Base-by-base conservation (phyloP, 257 asterid genomes). In the Gentiana macrophylla region DNA sequence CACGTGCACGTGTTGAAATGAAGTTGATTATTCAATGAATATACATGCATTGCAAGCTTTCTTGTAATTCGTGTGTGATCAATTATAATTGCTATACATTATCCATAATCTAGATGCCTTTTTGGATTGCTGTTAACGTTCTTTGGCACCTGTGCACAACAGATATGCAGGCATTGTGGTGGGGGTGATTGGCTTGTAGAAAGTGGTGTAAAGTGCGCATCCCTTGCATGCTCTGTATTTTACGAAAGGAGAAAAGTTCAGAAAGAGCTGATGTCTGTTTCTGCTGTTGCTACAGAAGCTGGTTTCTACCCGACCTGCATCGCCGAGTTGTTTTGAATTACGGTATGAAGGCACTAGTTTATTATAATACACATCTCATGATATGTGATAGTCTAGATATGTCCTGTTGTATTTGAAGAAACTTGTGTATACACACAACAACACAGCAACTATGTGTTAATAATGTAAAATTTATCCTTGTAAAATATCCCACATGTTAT, bases 161-260 rank as follows among this genome's bases (percentile, higher is more conserved):
- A 91, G 98, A 87, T 91, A 65, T 91, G 98, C 65, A 79, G 92
- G 63, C 86, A 86, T 49, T 91, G 98, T 70, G 98, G 98, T 59
- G 98, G 98, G 52, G 98, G 94, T 3, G 98, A 87, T 67, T 86
- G 98, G 96, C 50, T 64, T 8, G 11, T 87, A 36, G 95, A 84
- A 62, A 85, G 83, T 32, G 96, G 98, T 32, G 92, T 83, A 66
- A 87, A 87, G 73, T 91, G 98, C 84, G 76, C 55, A 13, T 87
- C 96, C 32, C 84, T 91, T 4, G 86, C 95, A 0, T 91, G 98
- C 72, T 76, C 96, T 3, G 79, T 91, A 70, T 91, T 87, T 68
- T 87, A 80, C 0, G 94, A 91, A 77, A 77, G 98, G 71, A 74
- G 79, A 72, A 91, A 91, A 73, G 77, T 80, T 32, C 89, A 86